These are phyloP conservation scores for Gilbertella persicaria DNA, from an alignment of 371 early-diverging fungal genomes.

Conservation along the genomic window DNA sequence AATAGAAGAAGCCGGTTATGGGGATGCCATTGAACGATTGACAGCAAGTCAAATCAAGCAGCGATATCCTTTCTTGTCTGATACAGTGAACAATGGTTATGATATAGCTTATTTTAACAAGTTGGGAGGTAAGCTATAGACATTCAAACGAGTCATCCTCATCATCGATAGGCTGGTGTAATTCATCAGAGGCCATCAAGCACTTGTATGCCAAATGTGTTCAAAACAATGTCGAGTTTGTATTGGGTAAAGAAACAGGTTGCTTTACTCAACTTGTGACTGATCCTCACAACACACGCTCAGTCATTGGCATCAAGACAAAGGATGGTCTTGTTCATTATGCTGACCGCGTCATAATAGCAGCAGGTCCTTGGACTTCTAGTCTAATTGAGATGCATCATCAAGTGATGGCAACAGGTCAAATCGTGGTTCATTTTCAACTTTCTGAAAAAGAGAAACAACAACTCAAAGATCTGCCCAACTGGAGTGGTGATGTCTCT, in stretches of 20 bases:
- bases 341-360: constrained; percentile 45
- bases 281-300: constrained; percentile 7
- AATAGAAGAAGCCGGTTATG: constrained; percentile 42
- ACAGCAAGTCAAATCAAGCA: constrained; percentile 23
- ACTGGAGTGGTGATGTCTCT: constrained; percentile 55
- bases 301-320: constrained; percentile 45
- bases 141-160: neutral
- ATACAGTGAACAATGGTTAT: constrained; percentile 31
- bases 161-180: constrained; percentile 36
- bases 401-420: constrained; percentile 48
- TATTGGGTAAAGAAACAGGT: constrained; percentile 35
- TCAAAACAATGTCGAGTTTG: constrained; percentile 38
- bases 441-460: constrained; percentile 8
- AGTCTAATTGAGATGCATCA: constrained; percentile 41
- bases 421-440: constrained; percentile 55
- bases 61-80: constrained; percentile 35
- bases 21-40: constrained; percentile 33
- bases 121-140: constrained; percentile 27
- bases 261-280: constrained; percentile 25
- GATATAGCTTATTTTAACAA: constrained; percentile 38
- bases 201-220: constrained; percentile 36
- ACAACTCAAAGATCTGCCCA: constrained; percentile 25
- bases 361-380: constrained; percentile 62
- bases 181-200: constrained; percentile 36
- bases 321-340: constrained; percentile 36